Evolutionary conservation across 1,139 yeast species (phyloP).

Genomic region (Pneumocystis carinii): DNA sequence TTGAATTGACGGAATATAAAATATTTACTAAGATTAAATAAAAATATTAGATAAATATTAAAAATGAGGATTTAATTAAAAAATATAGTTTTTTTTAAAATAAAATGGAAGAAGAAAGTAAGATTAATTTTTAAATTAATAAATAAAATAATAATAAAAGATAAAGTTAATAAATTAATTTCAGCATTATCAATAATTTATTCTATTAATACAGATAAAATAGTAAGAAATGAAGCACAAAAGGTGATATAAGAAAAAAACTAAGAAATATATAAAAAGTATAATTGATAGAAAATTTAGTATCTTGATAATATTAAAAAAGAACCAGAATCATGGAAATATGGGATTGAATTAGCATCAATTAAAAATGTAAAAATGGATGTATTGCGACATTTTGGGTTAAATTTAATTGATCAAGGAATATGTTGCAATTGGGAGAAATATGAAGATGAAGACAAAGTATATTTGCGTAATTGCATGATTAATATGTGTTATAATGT

Average conservation of each 20-base stretch:
- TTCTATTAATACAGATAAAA: neutral
- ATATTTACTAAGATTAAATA: too few species aligned
- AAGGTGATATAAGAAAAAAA: neutral
- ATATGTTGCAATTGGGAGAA: conserved; percentile 41
- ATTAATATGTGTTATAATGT: conserved; percentile 57
- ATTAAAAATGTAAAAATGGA: conserved; percentile 35
- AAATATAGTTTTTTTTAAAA: neutral
- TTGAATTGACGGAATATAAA: too few species aligned
- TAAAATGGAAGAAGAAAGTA: neutral
- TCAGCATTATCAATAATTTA: neutral
- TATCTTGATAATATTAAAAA: neutral
- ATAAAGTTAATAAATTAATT: neutral
- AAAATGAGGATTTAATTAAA: too few species aligned
- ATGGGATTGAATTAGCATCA: conserved; percentile 29
- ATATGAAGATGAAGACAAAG: conserved; percentile 48
- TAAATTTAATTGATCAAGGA: conserved; percentile 62
- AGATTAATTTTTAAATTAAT: neutral
- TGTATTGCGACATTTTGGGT: conserved; percentile 79
- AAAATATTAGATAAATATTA: too few species aligned
- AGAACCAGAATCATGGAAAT: neutral
- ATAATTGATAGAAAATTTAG: neutral
- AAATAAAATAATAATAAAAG: neutral
- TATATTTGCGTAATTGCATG: conserved; percentile 70
- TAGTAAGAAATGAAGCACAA: neutral
- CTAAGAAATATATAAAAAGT: neutral